Percentiles rank a stretch among this genome's conserved stretches.
Conservation (phyloP, 352 stramenopile species). For the Blastocystis sp. region DNA sequence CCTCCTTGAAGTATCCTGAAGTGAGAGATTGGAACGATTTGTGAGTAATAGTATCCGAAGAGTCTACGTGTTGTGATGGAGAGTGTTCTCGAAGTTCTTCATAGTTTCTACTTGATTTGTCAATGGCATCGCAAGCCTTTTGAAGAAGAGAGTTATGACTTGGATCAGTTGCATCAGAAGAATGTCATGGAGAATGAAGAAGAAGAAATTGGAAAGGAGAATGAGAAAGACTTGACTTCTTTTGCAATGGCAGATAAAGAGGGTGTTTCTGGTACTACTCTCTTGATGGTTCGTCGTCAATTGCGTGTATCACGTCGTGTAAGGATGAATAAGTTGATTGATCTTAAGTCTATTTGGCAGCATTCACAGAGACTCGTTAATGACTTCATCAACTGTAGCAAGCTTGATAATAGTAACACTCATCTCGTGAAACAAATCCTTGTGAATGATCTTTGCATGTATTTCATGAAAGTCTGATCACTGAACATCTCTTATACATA, state of each 20-base stretch:
- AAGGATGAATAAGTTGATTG: background rate
- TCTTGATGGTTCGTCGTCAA: conserved; percentile 27
- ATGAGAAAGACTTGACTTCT: conserved; percentile 9
- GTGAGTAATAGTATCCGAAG: background rate
- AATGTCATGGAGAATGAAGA: conserved; percentile 59
- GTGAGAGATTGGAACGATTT: background rate
- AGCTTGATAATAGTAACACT: conserved; percentile 33
- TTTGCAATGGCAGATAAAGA: conserved; percentile 23
- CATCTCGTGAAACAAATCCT: conserved; percentile 51
- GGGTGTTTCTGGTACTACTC: conserved; percentile 30
- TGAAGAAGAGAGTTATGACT: conserved; percentile 4
- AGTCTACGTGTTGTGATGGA: conserved; percentile 23
- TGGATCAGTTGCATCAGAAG: conserved; percentile 11
- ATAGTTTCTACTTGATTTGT: conserved; percentile 56
- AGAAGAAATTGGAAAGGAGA: conserved; percentile 49
- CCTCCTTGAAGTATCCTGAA: conserved; percentile 27
- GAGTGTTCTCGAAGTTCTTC: background rate
- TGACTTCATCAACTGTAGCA: conserved; percentile 52
- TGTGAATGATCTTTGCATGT: conserved; percentile 49
- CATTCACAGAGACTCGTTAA: conserved; percentile 19
- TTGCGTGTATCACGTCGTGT: conserved; percentile 34
- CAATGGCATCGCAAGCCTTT: conserved; percentile 37
- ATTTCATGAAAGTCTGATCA: conserved; percentile 13
- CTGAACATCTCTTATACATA: background rate
- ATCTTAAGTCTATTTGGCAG: conserved; percentile 18